Percentiles rank a stretch among this genome's conserved stretches.
These are phyloP conservation scores for Solanum dulcamara DNA, from an alignment of 257 asterid genomes.

Conservation along the genomic window DNA sequence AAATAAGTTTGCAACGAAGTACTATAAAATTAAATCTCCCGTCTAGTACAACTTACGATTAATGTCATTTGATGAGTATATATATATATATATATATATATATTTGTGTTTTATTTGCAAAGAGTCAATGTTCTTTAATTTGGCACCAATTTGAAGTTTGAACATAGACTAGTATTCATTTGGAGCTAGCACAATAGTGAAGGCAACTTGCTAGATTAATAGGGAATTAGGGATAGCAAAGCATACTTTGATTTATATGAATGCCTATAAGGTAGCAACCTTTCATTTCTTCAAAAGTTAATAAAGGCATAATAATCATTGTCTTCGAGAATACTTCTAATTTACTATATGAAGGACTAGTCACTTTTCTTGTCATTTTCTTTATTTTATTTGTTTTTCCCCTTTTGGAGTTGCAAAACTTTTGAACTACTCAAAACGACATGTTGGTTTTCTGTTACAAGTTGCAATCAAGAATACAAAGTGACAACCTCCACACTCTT, in stretches of 20 bases:
- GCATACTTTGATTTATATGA: not conserved
- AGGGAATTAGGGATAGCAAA: not conserved
- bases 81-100: too few relatives aligned
- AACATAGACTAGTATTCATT: not conserved
- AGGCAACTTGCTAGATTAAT: not conserved
- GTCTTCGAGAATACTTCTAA: not conserved
- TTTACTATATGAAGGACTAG: not conserved
- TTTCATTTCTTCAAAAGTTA: not conserved
- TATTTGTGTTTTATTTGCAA: not conserved
- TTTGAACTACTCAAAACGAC: not conserved
- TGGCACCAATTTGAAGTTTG: not conserved
- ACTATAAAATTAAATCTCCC: accelerated
- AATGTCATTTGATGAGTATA: too few relatives aligned
- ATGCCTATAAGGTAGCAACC: not conserved
- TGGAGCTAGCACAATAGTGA: not conserved
- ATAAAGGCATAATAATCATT: not conserved
- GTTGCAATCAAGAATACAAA: not conserved
- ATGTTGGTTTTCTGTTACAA: not conserved
- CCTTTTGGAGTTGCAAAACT: not conserved
- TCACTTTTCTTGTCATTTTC: not conserved
- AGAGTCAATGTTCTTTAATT: not conserved
- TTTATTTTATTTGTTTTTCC: not conserved
- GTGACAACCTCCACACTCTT: not conserved
- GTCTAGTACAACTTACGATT: not conserved
- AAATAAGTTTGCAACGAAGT: too few relatives aligned